These are phyloP conservation scores for Diaporthe velutina DNA, from an alignment of 2,329 filamentous ascomycete species.

Conservation along the genomic window DNA sequence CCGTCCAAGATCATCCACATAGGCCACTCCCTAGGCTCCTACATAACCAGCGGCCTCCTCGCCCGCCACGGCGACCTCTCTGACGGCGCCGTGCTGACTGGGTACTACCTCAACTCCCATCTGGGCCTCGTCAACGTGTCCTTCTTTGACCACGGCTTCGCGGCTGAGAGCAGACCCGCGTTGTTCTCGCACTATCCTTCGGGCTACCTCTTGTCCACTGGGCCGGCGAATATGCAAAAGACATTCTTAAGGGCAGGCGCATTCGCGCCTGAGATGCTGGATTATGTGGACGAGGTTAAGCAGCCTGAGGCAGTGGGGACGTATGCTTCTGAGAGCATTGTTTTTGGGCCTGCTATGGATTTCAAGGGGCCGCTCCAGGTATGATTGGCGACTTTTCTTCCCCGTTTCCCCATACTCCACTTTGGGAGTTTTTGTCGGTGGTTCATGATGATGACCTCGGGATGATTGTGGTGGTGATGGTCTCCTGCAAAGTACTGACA, in stretches of 20 bases:
- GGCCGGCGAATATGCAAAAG: constrained; percentile 49
- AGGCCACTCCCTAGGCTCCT: constrained; percentile 45
- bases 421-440: not conserved
- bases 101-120: constrained; percentile 49
- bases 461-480: not conserved
- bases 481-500: not conserved
- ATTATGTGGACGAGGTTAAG: constrained; percentile 48
- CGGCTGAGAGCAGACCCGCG: constrained; percentile 40
- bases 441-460: not conserved
- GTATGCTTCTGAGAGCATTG: constrained; percentile 43
- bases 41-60: constrained; percentile 29
- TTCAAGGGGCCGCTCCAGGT: constrained; percentile 48
- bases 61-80: constrained; percentile 47
- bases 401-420: not conserved
- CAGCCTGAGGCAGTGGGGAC: constrained; percentile 51
- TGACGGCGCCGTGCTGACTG: constrained; percentile 55
- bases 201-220: constrained; percentile 44
- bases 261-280: constrained; percentile 49
- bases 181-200: constrained; percentile 40
- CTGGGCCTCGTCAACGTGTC: constrained; percentile 40
- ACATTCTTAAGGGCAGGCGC: constrained; percentile 48
- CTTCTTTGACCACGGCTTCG: constrained; percentile 43
- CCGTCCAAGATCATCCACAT: constrained; percentile 49
- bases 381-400: not conserved
- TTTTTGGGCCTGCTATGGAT: constrained; percentile 43